phyloP scores from a whole-genome alignment of 108 stramenopile species.

The Asterionellopsis glacialis region DNA sequence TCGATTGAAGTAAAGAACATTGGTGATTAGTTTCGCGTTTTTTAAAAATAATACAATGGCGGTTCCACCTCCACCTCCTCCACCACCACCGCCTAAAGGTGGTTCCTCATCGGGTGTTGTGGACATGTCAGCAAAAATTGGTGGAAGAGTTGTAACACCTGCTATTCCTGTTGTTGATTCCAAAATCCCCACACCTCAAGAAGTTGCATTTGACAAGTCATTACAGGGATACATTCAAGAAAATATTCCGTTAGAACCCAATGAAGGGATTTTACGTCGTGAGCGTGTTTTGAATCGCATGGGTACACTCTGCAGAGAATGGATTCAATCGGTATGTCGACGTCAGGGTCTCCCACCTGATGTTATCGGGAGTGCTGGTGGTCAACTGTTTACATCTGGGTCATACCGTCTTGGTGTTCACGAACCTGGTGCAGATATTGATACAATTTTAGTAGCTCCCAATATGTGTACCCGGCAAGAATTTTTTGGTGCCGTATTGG shows the following conservation, averaged over 20 bases:
- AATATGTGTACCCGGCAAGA: constrained; percentile 85
- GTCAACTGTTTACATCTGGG: constrained; percentile 87
- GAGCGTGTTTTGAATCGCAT: constrained; percentile 77
- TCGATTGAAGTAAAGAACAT: too few relatives aligned
- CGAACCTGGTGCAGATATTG: constrained; percentile 98
- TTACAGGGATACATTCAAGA: constrained; percentile 38
- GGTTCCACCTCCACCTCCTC: too few relatives aligned
- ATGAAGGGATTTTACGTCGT: constrained; percentile 64
- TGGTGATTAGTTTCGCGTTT: too few relatives aligned
- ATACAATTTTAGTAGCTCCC: constrained; percentile 84
- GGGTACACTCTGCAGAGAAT: constrained; percentile 59
- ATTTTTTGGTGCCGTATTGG: constrained; percentile 78
- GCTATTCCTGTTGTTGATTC: constrained; percentile 75
- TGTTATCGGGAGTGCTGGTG: constrained; percentile 67
- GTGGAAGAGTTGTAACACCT: constrained; percentile 69
- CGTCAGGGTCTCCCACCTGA: constrained; percentile 52
- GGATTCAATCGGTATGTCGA: constrained; percentile 62
- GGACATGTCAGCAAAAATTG: constrained; percentile 51
- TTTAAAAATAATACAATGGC: too few relatives aligned
- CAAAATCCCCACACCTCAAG: constrained; percentile 40
- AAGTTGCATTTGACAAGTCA: constrained; percentile 46
- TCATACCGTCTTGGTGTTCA: constrained; percentile 93
- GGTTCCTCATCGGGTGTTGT: neutral
- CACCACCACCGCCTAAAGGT: too few relatives aligned
- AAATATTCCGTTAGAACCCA: constrained; percentile 71